phyloP scores from a whole-genome alignment of 2,329 filamentous ascomycete genomes.

The Alternaria metachromatica region DNA sequence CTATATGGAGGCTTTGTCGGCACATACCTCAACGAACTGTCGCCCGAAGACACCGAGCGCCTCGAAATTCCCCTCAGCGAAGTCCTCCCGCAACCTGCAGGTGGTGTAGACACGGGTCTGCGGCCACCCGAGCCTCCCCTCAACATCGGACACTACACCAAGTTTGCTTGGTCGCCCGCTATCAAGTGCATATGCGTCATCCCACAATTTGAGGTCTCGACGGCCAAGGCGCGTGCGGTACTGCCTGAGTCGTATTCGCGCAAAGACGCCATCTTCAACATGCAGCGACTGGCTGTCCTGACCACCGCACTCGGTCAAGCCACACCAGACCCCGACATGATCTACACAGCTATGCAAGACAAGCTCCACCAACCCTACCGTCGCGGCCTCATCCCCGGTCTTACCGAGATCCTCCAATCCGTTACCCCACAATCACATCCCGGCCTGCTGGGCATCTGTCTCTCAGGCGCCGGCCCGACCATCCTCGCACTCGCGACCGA shows the following conservation, averaged over 20 bases:
- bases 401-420: constrained; percentile 87
- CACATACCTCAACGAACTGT: constrained; percentile 91
- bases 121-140: constrained; percentile 86
- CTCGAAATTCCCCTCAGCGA: constrained; percentile 95
- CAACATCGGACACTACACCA: constrained; percentile 95
- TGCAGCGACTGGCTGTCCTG: constrained; percentile 90
- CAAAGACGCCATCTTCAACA: constrained; percentile 90
- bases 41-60: constrained; percentile 85
- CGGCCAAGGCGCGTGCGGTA: constrained; percentile 85
- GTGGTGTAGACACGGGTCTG: constrained; percentile 87
- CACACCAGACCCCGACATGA: constrained; percentile 89
- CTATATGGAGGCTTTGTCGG: constrained; percentile 97
- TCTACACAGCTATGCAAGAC: constrained; percentile 98
- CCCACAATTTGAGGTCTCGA: constrained; percentile 94
- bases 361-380: constrained; percentile 97
- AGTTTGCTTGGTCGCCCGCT: constrained; percentile 90
- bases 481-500: constrained; percentile 90
- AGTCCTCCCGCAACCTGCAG: constrained; percentile 87
- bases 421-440: constrained; percentile 88
- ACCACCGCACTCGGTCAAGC: constrained; percentile 88
- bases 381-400: constrained; percentile 85
- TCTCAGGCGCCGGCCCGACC: constrained; percentile 93
- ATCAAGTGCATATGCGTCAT: constrained; percentile 98
- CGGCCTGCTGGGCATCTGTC: constrained; percentile 89
- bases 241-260: constrained; percentile 81